phyloP scores from a whole-genome alignment of 345 rosid species.

The Euphorbia pulcherrima region DNA sequence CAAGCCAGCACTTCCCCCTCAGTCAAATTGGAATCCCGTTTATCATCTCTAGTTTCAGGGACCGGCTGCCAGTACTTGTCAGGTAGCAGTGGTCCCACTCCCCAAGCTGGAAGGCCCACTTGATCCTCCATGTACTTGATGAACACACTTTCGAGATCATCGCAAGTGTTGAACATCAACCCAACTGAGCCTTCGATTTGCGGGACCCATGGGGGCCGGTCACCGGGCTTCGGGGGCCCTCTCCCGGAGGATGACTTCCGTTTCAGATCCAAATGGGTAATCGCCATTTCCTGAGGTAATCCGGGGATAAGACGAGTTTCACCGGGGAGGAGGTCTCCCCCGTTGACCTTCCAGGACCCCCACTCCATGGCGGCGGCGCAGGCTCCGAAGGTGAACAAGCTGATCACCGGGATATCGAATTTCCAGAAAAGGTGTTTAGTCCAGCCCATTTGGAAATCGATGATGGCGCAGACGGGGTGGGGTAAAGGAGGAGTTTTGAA shows the following conservation, averaged over 20 bases:
- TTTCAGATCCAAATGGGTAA: slow-evolving; percentile 35
- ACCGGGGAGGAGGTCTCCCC: slow-evolving; percentile 29
- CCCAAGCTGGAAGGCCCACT: slow-evolving; percentile 33
- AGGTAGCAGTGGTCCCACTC: slow-evolving; percentile 36
- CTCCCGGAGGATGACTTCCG: slow-evolving; percentile 10
- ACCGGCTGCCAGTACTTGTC: slow-evolving; percentile 29
- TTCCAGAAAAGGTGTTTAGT: slow-evolving; percentile 25
- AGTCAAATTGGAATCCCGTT: background rate
- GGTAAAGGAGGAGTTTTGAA: slow-evolving; percentile 2
- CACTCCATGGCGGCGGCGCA: slow-evolving; percentile 45
- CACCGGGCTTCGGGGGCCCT: slow-evolving; percentile 37
- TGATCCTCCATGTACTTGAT: slow-evolving; percentile 30
- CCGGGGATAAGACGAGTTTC: slow-evolving; percentile 38
- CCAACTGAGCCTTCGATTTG: slow-evolving; percentile 30
- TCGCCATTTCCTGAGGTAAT: slow-evolving; percentile 39
- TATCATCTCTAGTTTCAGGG: background rate
- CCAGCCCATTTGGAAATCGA: slow-evolving; percentile 44
- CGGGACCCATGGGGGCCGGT: slow-evolving; percentile 39
- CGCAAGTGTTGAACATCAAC: slow-evolving; percentile 40
- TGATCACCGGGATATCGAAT: slow-evolving; percentile 31
- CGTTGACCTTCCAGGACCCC: slow-evolving; percentile 37
- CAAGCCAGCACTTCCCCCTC: slow-evolving; percentile 29
- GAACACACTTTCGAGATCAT: slow-evolving; percentile 43
- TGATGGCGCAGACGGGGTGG: slow-evolving; percentile 33
- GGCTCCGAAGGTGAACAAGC: slow-evolving; percentile 46